Base-by-base conservation (phyloP, 352 stramenopile species). In the Phytophthora pseudosyringae region DNA sequence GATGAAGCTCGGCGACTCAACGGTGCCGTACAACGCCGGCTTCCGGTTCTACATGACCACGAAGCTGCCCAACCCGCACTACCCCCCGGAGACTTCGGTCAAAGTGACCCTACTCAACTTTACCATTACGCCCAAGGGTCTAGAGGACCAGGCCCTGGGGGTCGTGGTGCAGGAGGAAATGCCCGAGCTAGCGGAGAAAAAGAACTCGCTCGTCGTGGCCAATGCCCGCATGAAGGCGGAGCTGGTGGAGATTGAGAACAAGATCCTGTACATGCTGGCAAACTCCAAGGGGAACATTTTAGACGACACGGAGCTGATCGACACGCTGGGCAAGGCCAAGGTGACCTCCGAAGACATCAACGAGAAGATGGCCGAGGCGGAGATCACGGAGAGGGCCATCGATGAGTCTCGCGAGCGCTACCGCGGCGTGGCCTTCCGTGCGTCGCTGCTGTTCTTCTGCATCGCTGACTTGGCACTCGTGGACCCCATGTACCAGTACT, bases 401-500 rank as follows among this genome's bases (percentile, higher is more conserved):
- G 93, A 98, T 50, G 79, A 94, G 59, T 96, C 78, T 1, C 84
- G 93, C 18, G 90, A 97, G 49, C 80, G 88, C 3, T 98, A 98
- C 41, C 84, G 92, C 15, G 80, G 88, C 4, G 91, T 98, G 4
- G 92, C 93, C 2, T 97, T 91, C 61, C 89, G 91, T 13, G 91
- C 92, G 0, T 93, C 93, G 15, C 69, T 98, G 21, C 60, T 98
- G 3, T 98, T 97, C 72, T 98, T 98, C 65, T 97, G 89, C 55
- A 97, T 98, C 43, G 78, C 90, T 8, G 92, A 98, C 59, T 69
- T 98, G 36, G 84, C 86, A 15, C 73, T 95, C 4, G 91, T 98
- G 4, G 93, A 98, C 52, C 92, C 93, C 0, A 97, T 98, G 90
- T 98, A 97, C 70, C 92, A 98, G 76, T 98, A 98, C 61, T 97